phyloP scores from a whole-genome alignment of 2,329 filamentous ascomycete species.

The Pseudogymnoascus sp. region DNA sequence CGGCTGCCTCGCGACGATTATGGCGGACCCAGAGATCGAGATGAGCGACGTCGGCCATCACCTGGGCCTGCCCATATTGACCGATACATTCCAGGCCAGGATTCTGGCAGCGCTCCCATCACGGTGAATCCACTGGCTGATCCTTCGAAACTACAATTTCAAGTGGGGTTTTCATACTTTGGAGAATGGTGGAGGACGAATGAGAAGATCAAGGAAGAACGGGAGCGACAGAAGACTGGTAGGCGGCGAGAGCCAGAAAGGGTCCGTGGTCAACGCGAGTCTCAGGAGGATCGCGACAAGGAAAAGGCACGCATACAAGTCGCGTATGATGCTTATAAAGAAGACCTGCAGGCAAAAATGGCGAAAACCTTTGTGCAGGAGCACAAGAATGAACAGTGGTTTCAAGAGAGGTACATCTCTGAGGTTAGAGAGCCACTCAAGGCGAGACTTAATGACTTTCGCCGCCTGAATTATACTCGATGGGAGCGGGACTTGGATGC shows the following conservation, averaged over 20 bases:
- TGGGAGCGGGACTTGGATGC: conserved; percentile 85
- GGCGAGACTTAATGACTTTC: conserved; percentile 69
- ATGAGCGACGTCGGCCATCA: conserved; percentile 51
- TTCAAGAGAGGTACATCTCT: conserved; percentile 86
- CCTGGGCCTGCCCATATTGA: conserved; percentile 66
- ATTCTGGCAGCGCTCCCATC: conserved; percentile 42
- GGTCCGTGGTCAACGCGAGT: conserved; percentile 56
- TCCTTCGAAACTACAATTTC: conserved; percentile 65
- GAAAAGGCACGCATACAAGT: conserved; percentile 72
- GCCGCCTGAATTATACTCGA: conserved; percentile 69
- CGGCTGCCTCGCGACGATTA: conserved; percentile 61
- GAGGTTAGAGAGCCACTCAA: conserved; percentile 72
- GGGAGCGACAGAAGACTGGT: conserved; percentile 63
- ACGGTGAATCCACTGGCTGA: conserved; percentile 63
- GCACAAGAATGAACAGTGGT: conserved; percentile 97
- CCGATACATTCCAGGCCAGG: conserved; percentile 74
- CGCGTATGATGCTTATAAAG: conserved; percentile 61
- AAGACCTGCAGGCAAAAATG: conserved; percentile 68
- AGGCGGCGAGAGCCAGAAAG: conserved; percentile 59
- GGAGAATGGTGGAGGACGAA: conserved; percentile 82
- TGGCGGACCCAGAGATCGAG: conserved; percentile 38
- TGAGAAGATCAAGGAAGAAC: conserved; percentile 75
- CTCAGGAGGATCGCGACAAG: conserved; percentile 67
- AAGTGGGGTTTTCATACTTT: conserved; percentile 80
- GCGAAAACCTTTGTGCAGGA: conserved; percentile 82